phyloP scores from a whole-genome alignment of 2,329 filamentous ascomycete genomes.

The Whalleya microplaca region DNA sequence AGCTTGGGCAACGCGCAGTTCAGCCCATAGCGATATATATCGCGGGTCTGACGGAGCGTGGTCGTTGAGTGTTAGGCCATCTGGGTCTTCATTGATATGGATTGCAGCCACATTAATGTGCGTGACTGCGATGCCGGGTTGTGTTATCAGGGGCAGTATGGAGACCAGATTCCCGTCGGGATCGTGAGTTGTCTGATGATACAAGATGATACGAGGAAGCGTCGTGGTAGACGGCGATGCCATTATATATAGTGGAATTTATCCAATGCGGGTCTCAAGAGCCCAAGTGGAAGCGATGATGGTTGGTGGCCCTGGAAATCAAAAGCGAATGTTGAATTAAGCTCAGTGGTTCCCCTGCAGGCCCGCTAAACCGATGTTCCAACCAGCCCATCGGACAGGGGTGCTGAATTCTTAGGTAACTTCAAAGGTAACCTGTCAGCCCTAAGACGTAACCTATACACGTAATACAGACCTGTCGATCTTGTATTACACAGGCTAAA shows the following conservation, averaged over 20 bases:
- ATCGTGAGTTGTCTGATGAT: constrained; percentile 48
- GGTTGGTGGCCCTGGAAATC: background rate
- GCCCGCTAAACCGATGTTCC: background rate
- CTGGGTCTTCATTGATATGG: constrained; percentile 71
- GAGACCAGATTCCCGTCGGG: constrained; percentile 43
- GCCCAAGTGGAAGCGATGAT: background rate
- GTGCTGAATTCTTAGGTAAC: background rate
- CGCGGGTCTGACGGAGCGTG: constrained; percentile 65
- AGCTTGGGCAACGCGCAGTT: constrained; percentile 70
- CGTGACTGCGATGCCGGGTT: constrained; percentile 52
- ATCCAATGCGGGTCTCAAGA: background rate
- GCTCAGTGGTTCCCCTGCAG: background rate
- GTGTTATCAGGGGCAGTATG: constrained; percentile 45
- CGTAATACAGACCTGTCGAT: too few species aligned
- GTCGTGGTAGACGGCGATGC: constrained; percentile 16
- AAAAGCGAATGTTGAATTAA: constrained; percentile 13
- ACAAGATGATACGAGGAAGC: constrained; percentile 36
- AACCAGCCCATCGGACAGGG: background rate
- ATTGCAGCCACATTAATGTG: constrained; percentile 80
- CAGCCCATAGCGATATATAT: constrained; percentile 70
- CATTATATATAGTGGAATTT: constrained; percentile 21
- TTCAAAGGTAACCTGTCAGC: too few species aligned
- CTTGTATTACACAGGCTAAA: too few species aligned
- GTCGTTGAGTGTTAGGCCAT: constrained; percentile 74
- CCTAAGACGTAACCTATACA: too few species aligned